Conservation (phyloP, 179 eudicot species). For the Silene coronaria region DNA sequence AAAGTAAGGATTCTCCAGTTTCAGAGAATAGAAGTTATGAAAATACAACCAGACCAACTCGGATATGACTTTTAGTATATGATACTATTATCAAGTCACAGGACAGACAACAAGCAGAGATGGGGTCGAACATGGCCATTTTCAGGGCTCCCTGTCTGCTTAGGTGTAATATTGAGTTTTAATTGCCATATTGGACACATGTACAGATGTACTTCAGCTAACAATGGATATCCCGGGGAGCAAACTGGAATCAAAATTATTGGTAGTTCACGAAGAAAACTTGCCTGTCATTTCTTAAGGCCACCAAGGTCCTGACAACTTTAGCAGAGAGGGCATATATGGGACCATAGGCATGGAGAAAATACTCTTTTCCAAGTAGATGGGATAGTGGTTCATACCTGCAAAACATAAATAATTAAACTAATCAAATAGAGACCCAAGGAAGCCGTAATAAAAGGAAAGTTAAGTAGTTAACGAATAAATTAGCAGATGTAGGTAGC, state of each 20-base stretch:
- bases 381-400: slow-evolving; percentile 83
- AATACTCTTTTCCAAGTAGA: slow-evolving; percentile 86
- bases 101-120: too few species aligned
- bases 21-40: background rate
- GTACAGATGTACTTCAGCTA: background rate
- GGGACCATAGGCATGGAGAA: slow-evolving; percentile 96
- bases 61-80: background rate
- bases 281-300: slow-evolving; percentile 84
- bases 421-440: background rate
- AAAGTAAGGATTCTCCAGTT: background rate
- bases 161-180: too few species aligned
- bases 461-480: background rate
- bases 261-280: slow-evolving; percentile 17
- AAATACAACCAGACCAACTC: background rate
- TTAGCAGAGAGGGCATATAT: slow-evolving; percentile 84
- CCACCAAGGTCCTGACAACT: slow-evolving; percentile 83
- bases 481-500: background rate
- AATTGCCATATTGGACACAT: background rate
- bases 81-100: background rate
- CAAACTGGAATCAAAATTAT: background rate
- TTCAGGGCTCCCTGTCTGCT: too few species aligned
- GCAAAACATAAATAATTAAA: slow-evolving; percentile 21
- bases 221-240: background rate
- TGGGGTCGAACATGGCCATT: too few species aligned
- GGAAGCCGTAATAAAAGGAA: background rate